phyloP scores from a whole-genome alignment of 805 yeast genomes.

The Suhomyces faveliae region DNA sequence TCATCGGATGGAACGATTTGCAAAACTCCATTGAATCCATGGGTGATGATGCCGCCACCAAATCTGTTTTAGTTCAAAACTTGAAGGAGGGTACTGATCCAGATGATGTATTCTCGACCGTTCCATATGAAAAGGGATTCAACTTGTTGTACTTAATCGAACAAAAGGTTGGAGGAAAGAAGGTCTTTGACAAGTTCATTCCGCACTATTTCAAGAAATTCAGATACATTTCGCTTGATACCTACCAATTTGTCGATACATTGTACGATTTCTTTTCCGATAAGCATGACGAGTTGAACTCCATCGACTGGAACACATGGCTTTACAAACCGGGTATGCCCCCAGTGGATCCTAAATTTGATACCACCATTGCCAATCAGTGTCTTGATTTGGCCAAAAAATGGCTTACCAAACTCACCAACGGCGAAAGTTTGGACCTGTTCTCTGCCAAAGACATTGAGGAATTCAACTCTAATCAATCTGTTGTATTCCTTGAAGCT shows the following conservation, averaged over 20 bases:
- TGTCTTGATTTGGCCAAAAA: slow-evolving; percentile 62
- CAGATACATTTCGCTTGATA: slow-evolving; percentile 70
- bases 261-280: slow-evolving; percentile 61
- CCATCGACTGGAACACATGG: slow-evolving; percentile 87
- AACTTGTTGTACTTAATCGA: slow-evolving; percentile 65
- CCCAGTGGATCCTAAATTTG: slow-evolving; percentile 73
- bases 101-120: slow-evolving; percentile 31
- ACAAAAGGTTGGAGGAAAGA: slow-evolving; percentile 59
- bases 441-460: slow-evolving; percentile 53
- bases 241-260: slow-evolving; percentile 76
- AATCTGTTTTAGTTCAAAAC: slow-evolving; percentile 66
- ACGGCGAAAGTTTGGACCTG: slow-evolving; percentile 14
- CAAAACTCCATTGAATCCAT: slow-evolving; percentile 23
- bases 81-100: slow-evolving; percentile 54
- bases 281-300: slow-evolving; percentile 54
- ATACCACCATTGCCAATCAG: slow-evolving; percentile 72
- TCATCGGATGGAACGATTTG: slow-evolving; percentile 32
- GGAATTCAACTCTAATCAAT: slow-evolving; percentile 69
- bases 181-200: slow-evolving; percentile 74
- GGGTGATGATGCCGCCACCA: slow-evolving; percentile 47
- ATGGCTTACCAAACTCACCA: slow-evolving; percentile 52
- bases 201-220: slow-evolving; percentile 71
- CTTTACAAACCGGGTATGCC: slow-evolving; percentile 82
- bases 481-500: slow-evolving; percentile 74
- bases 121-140: slow-evolving; percentile 39